Percentiles rank a stretch among this genome's conserved stretches.
Evolutionary conservation across 768 basidiomycete species (phyloP).

Genomic region (Tephrocybe rancida): DNA sequence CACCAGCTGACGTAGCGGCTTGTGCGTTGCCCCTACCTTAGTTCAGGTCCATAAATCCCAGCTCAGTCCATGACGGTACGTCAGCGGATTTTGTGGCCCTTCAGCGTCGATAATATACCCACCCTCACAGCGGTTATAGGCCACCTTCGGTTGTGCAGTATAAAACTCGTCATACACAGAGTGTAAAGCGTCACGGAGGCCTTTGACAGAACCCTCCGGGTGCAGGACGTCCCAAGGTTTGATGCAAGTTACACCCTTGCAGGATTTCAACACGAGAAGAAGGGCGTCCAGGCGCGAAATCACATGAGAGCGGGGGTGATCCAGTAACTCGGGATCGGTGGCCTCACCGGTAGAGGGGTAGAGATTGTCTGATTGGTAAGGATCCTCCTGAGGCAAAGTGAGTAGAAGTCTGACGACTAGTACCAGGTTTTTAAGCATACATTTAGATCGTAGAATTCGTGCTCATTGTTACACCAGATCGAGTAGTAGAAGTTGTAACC

Average conservation of each 20-base stretch:
- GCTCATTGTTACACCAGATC: conserved; percentile 1
- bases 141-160: neutral
- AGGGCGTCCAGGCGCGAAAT: neutral
- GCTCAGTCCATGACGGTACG: neutral
- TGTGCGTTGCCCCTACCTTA: too few relatives aligned
- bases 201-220: neutral
- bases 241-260: neutral
- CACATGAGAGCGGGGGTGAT: neutral
- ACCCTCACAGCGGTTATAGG: neutral
- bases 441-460: neutral
- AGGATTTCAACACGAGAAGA: neutral
- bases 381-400: neutral
- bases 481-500: conserved; percentile 1
- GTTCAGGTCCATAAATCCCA: neutral
- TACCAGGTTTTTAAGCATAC: neutral
- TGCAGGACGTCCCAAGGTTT: neutral
- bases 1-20: too few relatives aligned
- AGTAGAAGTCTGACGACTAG: neutral
- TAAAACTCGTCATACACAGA: neutral
- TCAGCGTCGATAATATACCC: neutral
- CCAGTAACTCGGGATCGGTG: neutral
- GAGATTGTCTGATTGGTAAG: neutral
- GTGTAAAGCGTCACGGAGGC: neutral
- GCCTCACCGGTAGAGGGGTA: neutral
- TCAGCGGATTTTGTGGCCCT: neutral